Base-by-base conservation (phyloP, 2,329 filamentous ascomycete genomes). In the Fonsecaea nubica region DNA sequence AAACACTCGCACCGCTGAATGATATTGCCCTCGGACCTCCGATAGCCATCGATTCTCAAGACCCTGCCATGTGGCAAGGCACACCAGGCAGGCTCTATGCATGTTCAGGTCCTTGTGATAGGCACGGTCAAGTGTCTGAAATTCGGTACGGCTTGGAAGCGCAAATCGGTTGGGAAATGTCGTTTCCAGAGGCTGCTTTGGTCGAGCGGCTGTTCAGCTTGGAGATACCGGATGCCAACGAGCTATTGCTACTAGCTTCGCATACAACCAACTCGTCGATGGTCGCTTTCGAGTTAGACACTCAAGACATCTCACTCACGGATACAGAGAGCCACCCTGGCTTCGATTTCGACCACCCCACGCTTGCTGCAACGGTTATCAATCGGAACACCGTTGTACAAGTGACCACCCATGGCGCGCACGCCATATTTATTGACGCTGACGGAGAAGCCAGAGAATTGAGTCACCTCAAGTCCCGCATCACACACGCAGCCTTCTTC, bases 131-230 rank as follows among this genome's bases (percentile, higher is more conserved):
- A 7, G 80, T 94, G 30, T 86, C 87, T 2, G 90, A 94, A 73
- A 82, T 92, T 68, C 85, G 90, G 68, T 83, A 87, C 76, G 91
- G 92, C 3, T 79, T 92, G 33, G 87, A 90, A 73, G 91, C 90
- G 18, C 87, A 85, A 63, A 86, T 92, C 70, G 87, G 85, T 10
- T 73, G 78, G 56, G 74, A 77, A 1, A 77, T 80, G 60, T 74
- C 77, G 13, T 72, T 80, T 42, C 79, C 80, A 58, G 78, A 81
- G 64, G 69, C 80, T 5, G 74, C 75, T 12, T 77, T 77, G 48
- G 76, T 82, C 3, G 73, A 77, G 55, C 77, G 78, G 40, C 74
- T 84, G 69, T 84, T 81, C 81, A 75, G 77, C 38, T 74, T 84
- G 65, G 72, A 79, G 30, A 76, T 79, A 63, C 53, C 64, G 64